Conservation (phyloP, 169 alveolate species). For the Plasmodium coatneyi region DNA sequence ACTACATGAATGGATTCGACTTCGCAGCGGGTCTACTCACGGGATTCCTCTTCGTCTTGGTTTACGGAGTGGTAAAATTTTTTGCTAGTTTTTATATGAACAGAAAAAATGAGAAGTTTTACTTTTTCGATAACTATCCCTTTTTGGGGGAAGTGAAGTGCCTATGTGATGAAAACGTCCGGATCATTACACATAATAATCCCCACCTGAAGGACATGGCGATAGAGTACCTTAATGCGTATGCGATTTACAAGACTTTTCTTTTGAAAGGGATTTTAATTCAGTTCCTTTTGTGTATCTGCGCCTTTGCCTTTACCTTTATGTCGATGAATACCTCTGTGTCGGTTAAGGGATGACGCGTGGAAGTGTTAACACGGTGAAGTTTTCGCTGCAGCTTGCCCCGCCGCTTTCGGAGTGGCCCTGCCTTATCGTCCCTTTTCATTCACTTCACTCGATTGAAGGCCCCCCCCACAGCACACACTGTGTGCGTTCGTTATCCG, state of each 20-base stretch:
- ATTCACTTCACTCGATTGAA: neutral
- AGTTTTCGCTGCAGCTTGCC: neutral
- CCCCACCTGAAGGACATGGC: conserved; percentile 19
- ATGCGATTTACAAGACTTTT: conserved; percentile 25
- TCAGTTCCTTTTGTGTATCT: neutral
- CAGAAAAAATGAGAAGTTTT: conserved; percentile 18
- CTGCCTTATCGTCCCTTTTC: neutral
- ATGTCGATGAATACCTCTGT: neutral
- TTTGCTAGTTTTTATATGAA: conserved; percentile 2
- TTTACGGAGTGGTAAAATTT: conserved; percentile 30
- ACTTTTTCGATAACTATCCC: conserved; percentile 39
- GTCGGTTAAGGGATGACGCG: neutral
- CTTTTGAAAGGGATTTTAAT: conserved; percentile 20
- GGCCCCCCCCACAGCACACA: neutral
- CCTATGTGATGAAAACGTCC: conserved; percentile 35
- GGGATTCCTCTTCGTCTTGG: conserved; percentile 33
- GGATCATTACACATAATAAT: conserved; percentile 15
- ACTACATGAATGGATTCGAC: conserved; percentile 39
- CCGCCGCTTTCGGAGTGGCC: neutral
- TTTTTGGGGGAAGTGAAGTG: conserved; percentile 45
- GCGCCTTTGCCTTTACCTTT: conserved; percentile 38
- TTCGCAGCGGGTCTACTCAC: conserved; percentile 34
- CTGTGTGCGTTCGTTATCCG: neutral
- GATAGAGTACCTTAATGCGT: conserved; percentile 25
- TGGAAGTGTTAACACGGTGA: neutral